A percentile compares a stretch with the other conserved stretches of the same genome.
phyloP scores from a whole-genome alignment of 805 yeast genomes.

The Candida insectalens region DNA sequence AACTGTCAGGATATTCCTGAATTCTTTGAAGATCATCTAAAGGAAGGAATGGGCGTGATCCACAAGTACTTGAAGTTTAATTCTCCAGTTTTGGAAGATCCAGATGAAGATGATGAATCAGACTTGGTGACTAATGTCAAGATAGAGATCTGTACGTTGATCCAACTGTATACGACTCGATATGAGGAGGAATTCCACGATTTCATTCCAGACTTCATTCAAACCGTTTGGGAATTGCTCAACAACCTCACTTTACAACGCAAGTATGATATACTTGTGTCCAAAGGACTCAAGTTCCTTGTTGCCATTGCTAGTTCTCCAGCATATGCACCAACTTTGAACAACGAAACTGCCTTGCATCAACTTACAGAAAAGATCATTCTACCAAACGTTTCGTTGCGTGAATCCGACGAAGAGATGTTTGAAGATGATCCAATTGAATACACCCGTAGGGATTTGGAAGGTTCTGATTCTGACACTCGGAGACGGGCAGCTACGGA shows the following conservation, averaged over 20 bases:
- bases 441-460: constrained; percentile 84
- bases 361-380: constrained; percentile 77
- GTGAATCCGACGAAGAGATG: constrained; percentile 83
- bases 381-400: constrained; percentile 77
- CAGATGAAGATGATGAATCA: constrained; percentile 56
- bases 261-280: constrained; percentile 77
- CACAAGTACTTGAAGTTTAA: constrained; percentile 69
- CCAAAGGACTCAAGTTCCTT: constrained; percentile 70
- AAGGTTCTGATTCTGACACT: constrained; percentile 90
- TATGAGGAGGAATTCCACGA: constrained; percentile 89
- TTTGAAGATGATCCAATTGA: constrained; percentile 97
- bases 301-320: constrained; percentile 72
- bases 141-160: constrained; percentile 74
- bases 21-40: constrained; percentile 87
- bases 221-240: constrained; percentile 72
- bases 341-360: constrained; percentile 48
- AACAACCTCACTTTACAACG: constrained; percentile 56
- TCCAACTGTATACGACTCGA: constrained; percentile 79
- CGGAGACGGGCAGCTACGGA: constrained; percentile 91
- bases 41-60: constrained; percentile 65
- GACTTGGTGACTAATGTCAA: constrained; percentile 65
- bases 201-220: constrained; percentile 66
- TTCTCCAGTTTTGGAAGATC: constrained; percentile 44
- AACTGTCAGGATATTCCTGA: constrained; percentile 98
- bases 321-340: constrained; percentile 56